Evolutionary conservation across 352 stramenopile genomes (phyloP), one percentile per base, ranked within the genome.

Genomic region (Globisporangium ultimum): DNA sequence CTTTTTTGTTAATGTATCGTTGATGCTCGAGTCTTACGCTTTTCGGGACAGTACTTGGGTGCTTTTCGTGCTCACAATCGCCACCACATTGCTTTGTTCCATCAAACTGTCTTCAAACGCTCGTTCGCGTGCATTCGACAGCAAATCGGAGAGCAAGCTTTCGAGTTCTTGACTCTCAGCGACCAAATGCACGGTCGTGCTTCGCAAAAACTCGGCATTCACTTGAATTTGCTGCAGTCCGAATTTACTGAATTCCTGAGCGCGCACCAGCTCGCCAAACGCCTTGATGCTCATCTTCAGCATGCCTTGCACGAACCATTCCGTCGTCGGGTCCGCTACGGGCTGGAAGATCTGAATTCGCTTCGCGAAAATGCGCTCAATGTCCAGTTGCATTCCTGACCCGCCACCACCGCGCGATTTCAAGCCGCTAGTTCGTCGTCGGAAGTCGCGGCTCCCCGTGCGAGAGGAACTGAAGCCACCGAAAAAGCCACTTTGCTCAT

Each of bases 331-430:
- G 36, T 88, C 74, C 10, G 74, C 42, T 4, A 74, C 53, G 2
- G 59, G 58, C n/a, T 78, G 66, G 45, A 86, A 91, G 13, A 92
- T 77, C 36, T 87, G 73, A 45, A 90, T 84, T 53, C 76, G 76
- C 48, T 85, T 87, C 7, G 81, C 79, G 48, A 95, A 91, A n/a
- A 95, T 87, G n/a, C 83, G 78, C 62, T 88, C 81, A 43, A 95
- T 78, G 51, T 95, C 77, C 28, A 91, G 61, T 24, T 87, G 78
- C 78, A 92, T 92, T 7, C 72, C 80, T 0, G 60, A 76, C 20
- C 70, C 74, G 22, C 60, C 69, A 20, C 66, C 75, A 12, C 76
- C 78, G 40, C 82, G 74, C 36, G 81, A 89, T n/a, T 71, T 69
- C 15, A 90, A 47, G 0, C 65, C 71, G 55, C 76, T 84, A 11